These are phyloP conservation scores for Ulvella scutata DNA, from an alignment of 139 green algal species.

Conservation along the genomic window DNA sequence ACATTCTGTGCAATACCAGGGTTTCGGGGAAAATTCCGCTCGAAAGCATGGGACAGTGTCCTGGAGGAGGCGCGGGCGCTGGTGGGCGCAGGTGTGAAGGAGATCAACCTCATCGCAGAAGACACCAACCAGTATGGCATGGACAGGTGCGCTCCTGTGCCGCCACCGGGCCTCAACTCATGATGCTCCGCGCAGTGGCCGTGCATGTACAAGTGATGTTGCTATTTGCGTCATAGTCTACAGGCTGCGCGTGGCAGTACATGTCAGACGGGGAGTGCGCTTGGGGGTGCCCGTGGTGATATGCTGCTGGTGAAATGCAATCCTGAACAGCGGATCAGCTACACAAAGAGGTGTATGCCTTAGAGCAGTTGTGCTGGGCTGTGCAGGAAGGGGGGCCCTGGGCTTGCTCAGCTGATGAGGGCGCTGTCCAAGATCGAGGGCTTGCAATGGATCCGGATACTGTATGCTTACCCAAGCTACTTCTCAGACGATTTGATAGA, in stretches of 20 bases:
- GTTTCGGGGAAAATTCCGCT: slow-evolving; percentile 78
- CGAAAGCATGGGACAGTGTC: slow-evolving; percentile 40
- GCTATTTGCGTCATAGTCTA: no score
- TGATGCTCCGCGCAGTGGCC: no score
- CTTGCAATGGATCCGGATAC: slow-evolving; percentile 70
- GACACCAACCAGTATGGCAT: slow-evolving; percentile 80
- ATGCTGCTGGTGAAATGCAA: no score
- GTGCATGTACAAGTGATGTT: no score
- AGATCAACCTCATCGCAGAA: slow-evolving; percentile 78
- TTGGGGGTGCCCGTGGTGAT: slow-evolving; percentile 17
- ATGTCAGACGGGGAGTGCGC: background rate
- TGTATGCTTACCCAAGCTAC: slow-evolving; percentile 75
- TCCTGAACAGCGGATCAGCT: no score
- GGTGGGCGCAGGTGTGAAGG: slow-evolving; percentile 47
- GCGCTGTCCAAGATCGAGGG: slow-evolving; percentile 52
- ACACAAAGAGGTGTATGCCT: no score
- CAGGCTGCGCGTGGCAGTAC: background rate
- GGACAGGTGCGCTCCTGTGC: slow-evolving; percentile 24
- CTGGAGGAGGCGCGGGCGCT: slow-evolving; percentile 54
- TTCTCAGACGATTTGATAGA: slow-evolving; percentile 55
- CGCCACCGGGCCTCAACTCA: no score
- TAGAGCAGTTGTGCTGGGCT: no score
- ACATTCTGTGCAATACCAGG: slow-evolving; percentile 83
- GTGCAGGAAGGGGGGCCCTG: slow-evolving; percentile 14
- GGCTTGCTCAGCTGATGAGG: slow-evolving; percentile 55